A percentile compares a stretch with the other conserved stretches of the same genome.
phyloP scores from a whole-genome alignment of 2,329 filamentous ascomycete genomes.

The Diaporthe helianthi region DNA sequence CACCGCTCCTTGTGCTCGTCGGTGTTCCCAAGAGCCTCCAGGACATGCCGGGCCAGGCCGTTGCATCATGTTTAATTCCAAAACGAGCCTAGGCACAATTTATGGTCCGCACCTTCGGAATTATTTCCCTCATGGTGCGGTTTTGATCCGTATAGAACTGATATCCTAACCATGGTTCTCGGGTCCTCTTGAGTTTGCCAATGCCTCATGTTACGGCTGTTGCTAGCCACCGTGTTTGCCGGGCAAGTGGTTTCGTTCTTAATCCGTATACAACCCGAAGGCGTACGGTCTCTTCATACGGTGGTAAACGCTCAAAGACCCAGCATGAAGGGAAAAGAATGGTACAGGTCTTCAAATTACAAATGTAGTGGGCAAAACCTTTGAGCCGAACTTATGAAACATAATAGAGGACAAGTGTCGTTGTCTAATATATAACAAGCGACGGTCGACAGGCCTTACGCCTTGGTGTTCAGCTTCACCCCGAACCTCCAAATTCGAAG shows the following conservation, averaged over 20 bases:
- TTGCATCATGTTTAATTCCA: constrained; percentile 3
- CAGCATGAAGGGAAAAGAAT: too few species aligned
- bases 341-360: neutral
- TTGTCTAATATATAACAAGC: neutral
- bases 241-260: too few species aligned
- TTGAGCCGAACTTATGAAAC: too few species aligned
- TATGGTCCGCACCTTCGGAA: neutral
- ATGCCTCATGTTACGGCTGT: too few species aligned
- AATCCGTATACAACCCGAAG: too few species aligned
- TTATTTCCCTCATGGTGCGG: neutral
- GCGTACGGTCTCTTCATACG: too few species aligned
- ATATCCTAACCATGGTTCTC: neutral
- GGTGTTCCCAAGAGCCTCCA: neutral
- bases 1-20: too few species aligned
- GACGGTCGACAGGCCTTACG: neutral
- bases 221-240: neutral
- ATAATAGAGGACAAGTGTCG: neutral
- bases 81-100: neutral
- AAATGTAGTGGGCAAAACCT: rapidly evolving
- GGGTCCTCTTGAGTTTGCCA: too few species aligned
- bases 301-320: too few species aligned
- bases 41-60: neutral
- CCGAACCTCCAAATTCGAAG: neutral
- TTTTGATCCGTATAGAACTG: neutral
- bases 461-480: neutral